Percentiles rank a stretch among this genome's conserved stretches.
Evolutionary conservation across 257 asterid genomes (phyloP).

Genomic region (Ligustrum vulgare): DNA sequence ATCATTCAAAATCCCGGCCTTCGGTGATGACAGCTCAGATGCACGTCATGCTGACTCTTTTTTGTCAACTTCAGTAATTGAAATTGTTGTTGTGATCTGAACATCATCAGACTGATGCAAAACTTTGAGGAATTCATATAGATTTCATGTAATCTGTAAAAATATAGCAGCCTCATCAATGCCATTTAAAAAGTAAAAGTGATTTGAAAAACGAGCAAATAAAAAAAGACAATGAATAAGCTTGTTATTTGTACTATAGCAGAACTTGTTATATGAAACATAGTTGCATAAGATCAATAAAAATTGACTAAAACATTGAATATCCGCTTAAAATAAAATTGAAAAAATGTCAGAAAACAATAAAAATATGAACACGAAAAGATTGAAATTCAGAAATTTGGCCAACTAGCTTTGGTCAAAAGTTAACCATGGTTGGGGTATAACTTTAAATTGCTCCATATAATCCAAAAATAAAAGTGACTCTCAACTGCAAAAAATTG

Average conservation of each 20-base stretch:
- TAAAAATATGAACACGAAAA: neutral
- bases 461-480: constrained; percentile 21
- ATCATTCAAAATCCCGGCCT: too few relatives aligned
- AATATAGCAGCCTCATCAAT: constrained; percentile 19
- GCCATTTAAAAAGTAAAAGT: neutral
- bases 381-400: constrained; percentile 16
- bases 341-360: neutral
- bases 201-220: too few relatives aligned
- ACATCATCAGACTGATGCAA: neutral
- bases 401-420: constrained; percentile 27
- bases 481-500: neutral
- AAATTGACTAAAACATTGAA: too few relatives aligned
- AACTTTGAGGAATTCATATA: constrained; percentile 1
- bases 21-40: too few relatives aligned
- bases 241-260: too few relatives aligned
- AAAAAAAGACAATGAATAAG: too few relatives aligned
- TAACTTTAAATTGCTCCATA: constrained; percentile 16
- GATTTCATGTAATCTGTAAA: neutral
- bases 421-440: constrained; percentile 41
- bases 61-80: too few relatives aligned
- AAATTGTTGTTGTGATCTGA: too few relatives aligned
- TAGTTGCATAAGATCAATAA: too few relatives aligned
- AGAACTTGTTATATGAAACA: too few relatives aligned
- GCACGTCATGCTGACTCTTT: too few relatives aligned
- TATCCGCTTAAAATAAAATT: neutral